Conservation (phyloP, 129 eudicot genomes). For the Pulicaria dysenterica region DNA sequence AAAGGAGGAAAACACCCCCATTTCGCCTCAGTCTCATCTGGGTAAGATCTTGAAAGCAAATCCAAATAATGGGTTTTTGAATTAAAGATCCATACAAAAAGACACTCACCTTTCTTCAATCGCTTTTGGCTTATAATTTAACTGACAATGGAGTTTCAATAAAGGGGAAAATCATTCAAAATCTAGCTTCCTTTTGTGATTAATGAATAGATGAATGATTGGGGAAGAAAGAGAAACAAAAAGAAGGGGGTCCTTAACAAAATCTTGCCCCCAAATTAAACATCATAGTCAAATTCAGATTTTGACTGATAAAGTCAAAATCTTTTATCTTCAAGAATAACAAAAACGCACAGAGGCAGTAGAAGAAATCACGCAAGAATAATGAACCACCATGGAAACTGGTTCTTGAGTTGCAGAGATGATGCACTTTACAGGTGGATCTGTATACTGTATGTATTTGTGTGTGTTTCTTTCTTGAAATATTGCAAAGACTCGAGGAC, state of each 20-base stretch:
- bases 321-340: constrained; percentile 31
- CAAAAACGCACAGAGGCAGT: constrained; percentile 3
- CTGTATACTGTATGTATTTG: constrained; percentile 2
- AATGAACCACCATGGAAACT: constrained; percentile 26
- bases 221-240: constrained; percentile 26
- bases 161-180: constrained; percentile 3
- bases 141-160: constrained; percentile 21
- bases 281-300: constrained; percentile 27
- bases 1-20: constrained; percentile 19
- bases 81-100: constrained; percentile 34
- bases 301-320: constrained; percentile 30
- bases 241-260: constrained; percentile 21
- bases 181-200: constrained; percentile 31
- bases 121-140: constrained; percentile 17
- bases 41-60: constrained; percentile 19
- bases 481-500: constrained; percentile 36
- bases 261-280: constrained; percentile 18
- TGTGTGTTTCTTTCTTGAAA: constrained; percentile 25
- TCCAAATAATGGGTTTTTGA: not conserved
- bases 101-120: constrained; percentile 23
- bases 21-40: constrained; percentile 28
- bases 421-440: constrained; percentile 8
- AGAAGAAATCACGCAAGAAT: constrained; percentile 25
- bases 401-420: constrained; percentile 21
- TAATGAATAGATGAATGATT: constrained; percentile 39